These are phyloP conservation scores for Sequoia sempervirens DNA, from an alignment of 75 land plant genomes.

Conservation along the genomic window DNA sequence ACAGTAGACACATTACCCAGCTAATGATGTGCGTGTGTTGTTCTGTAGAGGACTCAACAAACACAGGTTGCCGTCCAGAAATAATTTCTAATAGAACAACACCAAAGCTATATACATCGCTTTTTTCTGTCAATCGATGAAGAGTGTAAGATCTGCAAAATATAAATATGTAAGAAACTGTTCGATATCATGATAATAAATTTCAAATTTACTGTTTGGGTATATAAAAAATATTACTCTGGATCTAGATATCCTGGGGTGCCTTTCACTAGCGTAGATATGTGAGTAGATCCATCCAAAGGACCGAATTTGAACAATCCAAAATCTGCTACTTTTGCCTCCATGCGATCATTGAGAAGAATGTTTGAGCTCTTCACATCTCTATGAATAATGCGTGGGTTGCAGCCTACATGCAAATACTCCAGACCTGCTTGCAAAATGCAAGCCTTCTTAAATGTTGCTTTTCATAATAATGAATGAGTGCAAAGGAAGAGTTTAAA, in stretches of 20 bases:
- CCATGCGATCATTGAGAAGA: conserved; percentile 21
- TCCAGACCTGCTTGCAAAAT: conserved; percentile 14
- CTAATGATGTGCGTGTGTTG: neutral
- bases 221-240: conserved; percentile 11
- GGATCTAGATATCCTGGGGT: conserved; percentile 26
- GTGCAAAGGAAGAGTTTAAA: too few species aligned
- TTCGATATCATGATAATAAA: neutral
- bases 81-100: neutral
- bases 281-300: conserved; percentile 12
- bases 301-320: conserved; percentile 28
- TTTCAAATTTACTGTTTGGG: neutral
- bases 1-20: neutral
- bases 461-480: too few species aligned
- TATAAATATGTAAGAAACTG: neutral
- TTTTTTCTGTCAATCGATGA: neutral
- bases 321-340: conserved; percentile 28
- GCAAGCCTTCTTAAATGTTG: too few species aligned
- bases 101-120: neutral
- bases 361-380: conserved; percentile 30
- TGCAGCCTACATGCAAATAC: conserved; percentile 22
- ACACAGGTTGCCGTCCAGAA: neutral
- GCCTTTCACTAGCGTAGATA: conserved; percentile 22
- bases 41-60: neutral
- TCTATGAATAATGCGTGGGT: conserved; percentile 25
- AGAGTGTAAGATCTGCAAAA: neutral